These are phyloP conservation scores for Thraustochytrium sp. DNA, from an alignment of 352 stramenopile genomes.

Conservation along the genomic window DNA sequence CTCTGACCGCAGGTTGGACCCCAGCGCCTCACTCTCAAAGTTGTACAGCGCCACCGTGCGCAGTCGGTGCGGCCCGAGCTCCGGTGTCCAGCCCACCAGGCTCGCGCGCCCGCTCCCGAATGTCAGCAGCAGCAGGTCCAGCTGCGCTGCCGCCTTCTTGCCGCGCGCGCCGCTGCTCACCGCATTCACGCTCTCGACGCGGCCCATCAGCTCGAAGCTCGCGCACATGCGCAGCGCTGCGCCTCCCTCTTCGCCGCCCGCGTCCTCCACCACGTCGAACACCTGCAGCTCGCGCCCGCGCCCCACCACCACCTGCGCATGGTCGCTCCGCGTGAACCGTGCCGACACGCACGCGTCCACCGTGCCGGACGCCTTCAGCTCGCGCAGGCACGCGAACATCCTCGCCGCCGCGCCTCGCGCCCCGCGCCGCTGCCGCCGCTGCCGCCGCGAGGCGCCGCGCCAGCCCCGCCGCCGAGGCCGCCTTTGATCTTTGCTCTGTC, in stretches of 20 bases:
- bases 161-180: neutral
- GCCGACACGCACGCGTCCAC: neutral
- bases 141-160: neutral
- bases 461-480: too few species aligned
- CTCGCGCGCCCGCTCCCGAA: conserved; percentile 15
- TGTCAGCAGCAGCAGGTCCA: conserved; percentile 18
- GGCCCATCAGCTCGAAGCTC: neutral
- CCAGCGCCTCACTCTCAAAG: conserved; percentile 21
- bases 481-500: too few species aligned
- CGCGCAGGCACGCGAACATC: conserved; percentile 14
- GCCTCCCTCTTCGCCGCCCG: neutral
- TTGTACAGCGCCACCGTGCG: conserved; percentile 34
- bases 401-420: neutral
- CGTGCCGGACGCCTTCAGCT: neutral
- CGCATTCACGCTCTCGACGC: neutral
- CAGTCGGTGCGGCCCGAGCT: conserved; percentile 13
- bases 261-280: neutral
- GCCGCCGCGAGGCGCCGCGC: too few species aligned
- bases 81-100: neutral
- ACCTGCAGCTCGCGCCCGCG: conserved; percentile 6
- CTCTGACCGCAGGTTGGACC: conserved; percentile 24
- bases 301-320: neutral
- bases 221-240: neutral
- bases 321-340: neutral
- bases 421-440: neutral